Base-by-base conservation (phyloP, 495 filamentous ascomycete species). In the Trichoderma erinaceum region DNA sequence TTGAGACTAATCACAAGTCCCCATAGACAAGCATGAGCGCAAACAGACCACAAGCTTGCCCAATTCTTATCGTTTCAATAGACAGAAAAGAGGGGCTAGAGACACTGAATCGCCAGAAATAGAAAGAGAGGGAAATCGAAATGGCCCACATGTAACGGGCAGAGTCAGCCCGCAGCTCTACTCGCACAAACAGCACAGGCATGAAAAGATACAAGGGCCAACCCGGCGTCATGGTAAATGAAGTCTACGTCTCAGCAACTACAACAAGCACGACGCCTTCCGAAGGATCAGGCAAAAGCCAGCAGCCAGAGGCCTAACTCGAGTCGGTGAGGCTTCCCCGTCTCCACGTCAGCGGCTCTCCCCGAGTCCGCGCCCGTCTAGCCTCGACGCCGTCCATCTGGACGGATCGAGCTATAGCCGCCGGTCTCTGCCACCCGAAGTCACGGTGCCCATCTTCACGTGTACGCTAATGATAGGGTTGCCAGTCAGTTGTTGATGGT, bases 321-420 rank as follows among this genome's bases (percentile, higher is more conserved):
- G 27, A 61, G 56, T 61, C 56, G 56, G 56, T 61, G 56, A 61
- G 56, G 56, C 56, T 61, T 23, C 23, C 56, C 27, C 56, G 10
- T 61, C 56, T 16, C 56, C 56, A 61, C 56, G 56, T 25, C 56
- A 61, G 56, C 56, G 56, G 56, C 56, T 61, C 23, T 29, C 56
- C 56, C 56, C 56, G 56, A 32, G 56, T 61, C 56, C 56, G 56
- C 56, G 56, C 16, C 12, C 12, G 29, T 23, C n/a, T 61, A 61
- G 56, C 25, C 56, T 61, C 56, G 16, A 61, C 56, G 56, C 56
- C 56, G 27, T 61, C 50, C 56, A 18, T 15, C 56, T 29, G 10
- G 56, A 25, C 32, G 56, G 56, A 61, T 29, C 56, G 27, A 25
- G 11, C 56, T 32, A 61, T 61, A 10, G 27, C 23, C 27, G 56